These are phyloP conservation scores for Tolypocladium nubicola DNA, from an alignment of 2,329 filamentous ascomycete genomes.

Conservation along the genomic window DNA sequence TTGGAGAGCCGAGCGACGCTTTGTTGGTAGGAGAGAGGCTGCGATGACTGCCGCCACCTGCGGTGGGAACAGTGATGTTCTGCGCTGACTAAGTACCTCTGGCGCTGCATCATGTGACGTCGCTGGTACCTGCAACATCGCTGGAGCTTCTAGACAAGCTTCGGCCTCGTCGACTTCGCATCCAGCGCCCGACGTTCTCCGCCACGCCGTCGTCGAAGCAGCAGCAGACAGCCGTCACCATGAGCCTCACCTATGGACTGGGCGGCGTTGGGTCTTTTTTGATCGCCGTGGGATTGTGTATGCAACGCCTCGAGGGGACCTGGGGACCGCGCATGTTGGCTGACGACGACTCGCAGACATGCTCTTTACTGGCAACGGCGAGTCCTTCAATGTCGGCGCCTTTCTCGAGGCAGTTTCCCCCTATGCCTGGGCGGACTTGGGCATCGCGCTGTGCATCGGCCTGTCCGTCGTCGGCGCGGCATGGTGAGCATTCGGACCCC, in stretches of 20 bases:
- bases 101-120: conserved; percentile 25
- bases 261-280: conserved; percentile 59
- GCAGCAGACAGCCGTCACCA: conserved; percentile 25
- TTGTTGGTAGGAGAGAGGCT: conserved; percentile 1
- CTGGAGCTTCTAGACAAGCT: background rate
- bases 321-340: background rate
- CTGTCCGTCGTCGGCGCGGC: conserved; percentile 93
- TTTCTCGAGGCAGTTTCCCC: conserved; percentile 93
- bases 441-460: conserved; percentile 90
- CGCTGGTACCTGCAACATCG: conserved; percentile 6
- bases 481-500: conserved; percentile 52
- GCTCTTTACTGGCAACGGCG: conserved; percentile 94
- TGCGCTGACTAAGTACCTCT: background rate
- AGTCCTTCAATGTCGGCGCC: conserved; percentile 92
- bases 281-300: conserved; percentile 69
- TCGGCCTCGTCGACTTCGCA: background rate
- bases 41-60: background rate
- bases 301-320: conserved; percentile 21
- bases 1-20: background rate
- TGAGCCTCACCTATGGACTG: conserved; percentile 64
- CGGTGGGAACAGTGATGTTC: background rate
- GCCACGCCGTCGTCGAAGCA: background rate
- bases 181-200: background rate
- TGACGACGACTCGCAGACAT: conserved; percentile 55
- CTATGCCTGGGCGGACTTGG: conserved; percentile 83